Evolutionary conservation across 202 grass and related monocot species (phyloP).

Genomic region (Setaria viridis): DNA sequence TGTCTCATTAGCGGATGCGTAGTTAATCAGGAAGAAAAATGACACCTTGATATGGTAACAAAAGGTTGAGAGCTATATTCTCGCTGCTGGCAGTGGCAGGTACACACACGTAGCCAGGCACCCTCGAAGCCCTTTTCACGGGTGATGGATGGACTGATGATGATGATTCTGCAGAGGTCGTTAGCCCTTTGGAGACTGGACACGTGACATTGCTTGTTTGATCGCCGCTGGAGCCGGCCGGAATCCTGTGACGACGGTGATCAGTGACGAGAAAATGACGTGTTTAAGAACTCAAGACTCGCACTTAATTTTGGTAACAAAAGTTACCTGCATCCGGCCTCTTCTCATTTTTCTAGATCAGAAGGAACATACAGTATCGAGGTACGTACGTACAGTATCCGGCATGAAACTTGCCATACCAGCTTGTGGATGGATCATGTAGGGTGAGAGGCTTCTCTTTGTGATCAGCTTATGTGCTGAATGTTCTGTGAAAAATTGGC

Average conservation of each 20-base stretch:
- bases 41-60: background rate
- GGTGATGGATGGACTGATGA: background rate
- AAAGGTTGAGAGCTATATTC: background rate
- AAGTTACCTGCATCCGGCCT: background rate
- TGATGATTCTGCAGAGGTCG: background rate
- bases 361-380: background rate
- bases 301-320: background rate
- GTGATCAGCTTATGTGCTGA: too few species aligned
- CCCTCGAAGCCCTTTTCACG: background rate
- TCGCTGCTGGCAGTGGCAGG: background rate
- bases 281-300: background rate
- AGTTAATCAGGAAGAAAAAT: slow-evolving; percentile 17
- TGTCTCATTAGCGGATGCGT: background rate
- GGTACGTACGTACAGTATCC: background rate
- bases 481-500: too few species aligned
- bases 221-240: background rate
- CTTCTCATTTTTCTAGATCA: background rate
- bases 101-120: background rate
- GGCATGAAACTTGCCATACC: background rate
- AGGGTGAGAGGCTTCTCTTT: background rate
- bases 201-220: slow-evolving; percentile 15
- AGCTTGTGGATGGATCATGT: background rate
- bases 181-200: background rate
- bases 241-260: slow-evolving; percentile 13
- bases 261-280: slow-evolving; percentile 17